Conservation (phyloP, 306 rosid species). For the Quercus glauca region DNA sequence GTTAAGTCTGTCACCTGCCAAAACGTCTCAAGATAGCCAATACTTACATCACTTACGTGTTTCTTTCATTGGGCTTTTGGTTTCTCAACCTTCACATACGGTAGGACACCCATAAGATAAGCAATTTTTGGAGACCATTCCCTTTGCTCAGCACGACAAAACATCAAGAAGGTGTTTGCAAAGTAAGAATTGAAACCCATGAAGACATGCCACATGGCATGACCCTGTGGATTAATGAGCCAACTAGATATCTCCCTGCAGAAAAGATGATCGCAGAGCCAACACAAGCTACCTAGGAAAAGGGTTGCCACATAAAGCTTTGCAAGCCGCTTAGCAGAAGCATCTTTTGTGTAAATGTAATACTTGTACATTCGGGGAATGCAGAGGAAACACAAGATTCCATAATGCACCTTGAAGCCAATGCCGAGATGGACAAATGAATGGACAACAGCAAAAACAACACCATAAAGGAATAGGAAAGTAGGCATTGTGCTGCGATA, state of each 20-base stretch:
- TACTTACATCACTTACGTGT: constrained; percentile 19
- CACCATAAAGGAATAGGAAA: constrained; percentile 78
- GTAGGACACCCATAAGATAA: constrained; percentile 58
- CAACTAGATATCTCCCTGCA: constrained; percentile 64
- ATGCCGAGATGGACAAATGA: constrained; percentile 50
- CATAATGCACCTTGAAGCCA: constrained; percentile 73
- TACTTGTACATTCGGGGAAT: constrained; percentile 92
- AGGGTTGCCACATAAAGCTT: constrained; percentile 58
- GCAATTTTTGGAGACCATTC: constrained; percentile 65
- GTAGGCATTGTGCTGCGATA: constrained; percentile 84
- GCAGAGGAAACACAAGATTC: constrained; percentile 67
- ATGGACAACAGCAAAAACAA: constrained; percentile 53
- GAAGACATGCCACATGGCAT: constrained; percentile 84
- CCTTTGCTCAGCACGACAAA: constrained; percentile 84
- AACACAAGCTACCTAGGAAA: constrained; percentile 56
- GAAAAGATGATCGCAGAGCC: constrained; percentile 60
- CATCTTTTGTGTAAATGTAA: constrained; percentile 57
- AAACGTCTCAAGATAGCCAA: constrained; percentile 27
- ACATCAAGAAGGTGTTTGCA: constrained; percentile 90
- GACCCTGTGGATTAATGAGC: constrained; percentile 74
- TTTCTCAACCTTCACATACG: constrained; percentile 75
- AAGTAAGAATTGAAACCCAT: constrained; percentile 70
- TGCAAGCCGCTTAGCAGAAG: constrained; percentile 55
- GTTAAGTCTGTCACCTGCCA: constrained; percentile 21
- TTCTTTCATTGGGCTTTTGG: constrained; percentile 60